Percentiles rank a stretch among this genome's conserved stretches.
phyloP scores from a whole-genome alignment of 228 moss, liverwort and hornwort species.

The Sphagnum magellanicum region DNA sequence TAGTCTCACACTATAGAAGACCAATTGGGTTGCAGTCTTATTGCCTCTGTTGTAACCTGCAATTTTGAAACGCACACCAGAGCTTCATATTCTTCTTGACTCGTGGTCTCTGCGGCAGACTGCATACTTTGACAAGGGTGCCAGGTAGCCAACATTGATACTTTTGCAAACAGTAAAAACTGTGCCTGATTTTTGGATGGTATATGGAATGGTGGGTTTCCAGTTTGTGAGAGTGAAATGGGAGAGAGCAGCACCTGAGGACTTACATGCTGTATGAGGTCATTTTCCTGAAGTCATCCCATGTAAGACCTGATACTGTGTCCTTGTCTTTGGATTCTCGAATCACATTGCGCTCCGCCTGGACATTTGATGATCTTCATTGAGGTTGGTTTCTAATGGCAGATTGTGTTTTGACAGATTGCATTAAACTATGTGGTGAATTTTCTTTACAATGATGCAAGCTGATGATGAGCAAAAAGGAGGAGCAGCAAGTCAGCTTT shows the following conservation, averaged over 20 bases:
- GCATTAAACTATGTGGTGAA: background rate
- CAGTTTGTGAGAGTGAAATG: too few species aligned
- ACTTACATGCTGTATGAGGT: slow-evolving; percentile 20
- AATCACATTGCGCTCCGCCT: slow-evolving; percentile 15
- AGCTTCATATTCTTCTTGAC: background rate
- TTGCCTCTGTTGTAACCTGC: background rate
- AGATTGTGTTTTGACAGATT: background rate
- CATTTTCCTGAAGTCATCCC: slow-evolving; percentile 23
- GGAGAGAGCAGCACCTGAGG: too few species aligned
- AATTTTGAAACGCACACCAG: background rate
- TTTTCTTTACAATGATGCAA: background rate
- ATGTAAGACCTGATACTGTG: slow-evolving; percentile 9
- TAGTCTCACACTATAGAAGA: background rate
- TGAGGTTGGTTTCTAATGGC: background rate
- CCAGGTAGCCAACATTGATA: too few species aligned
- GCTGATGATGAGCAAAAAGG: background rate
- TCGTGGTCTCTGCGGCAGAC: background rate
- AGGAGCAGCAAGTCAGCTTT: background rate
- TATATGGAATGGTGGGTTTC: too few species aligned
- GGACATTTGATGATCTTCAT: background rate
- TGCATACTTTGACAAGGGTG: too few species aligned
- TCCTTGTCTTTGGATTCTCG: background rate
- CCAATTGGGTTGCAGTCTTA: background rate
- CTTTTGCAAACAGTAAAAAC: too few species aligned
- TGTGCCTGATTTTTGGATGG: too few species aligned